phyloP scores from a whole-genome alignment of 805 yeast species.

The Teunomyces panamensis region DNA sequence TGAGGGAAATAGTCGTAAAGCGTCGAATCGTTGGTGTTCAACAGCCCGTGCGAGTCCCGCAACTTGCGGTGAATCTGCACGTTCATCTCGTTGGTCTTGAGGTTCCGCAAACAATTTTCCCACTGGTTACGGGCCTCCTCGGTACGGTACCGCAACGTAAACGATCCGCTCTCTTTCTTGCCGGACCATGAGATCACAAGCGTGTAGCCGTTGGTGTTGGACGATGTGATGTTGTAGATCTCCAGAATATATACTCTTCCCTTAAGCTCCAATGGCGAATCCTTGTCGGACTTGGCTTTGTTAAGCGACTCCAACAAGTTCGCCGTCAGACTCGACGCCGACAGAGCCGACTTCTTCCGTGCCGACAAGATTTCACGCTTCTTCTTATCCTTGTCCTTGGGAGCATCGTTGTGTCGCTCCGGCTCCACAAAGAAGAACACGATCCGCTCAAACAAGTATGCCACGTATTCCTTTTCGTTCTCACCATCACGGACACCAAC shows the following conservation, averaged over 20 bases:
- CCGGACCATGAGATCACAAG: slow-evolving; percentile 80
- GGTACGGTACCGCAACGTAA: slow-evolving; percentile 74
- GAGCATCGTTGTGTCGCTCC: slow-evolving; percentile 12
- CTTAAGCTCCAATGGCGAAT: slow-evolving; percentile 51
- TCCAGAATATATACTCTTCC: slow-evolving; percentile 82
- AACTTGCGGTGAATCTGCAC: slow-evolving; percentile 34
- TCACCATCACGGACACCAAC: slow-evolving; percentile 69
- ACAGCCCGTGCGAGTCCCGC: slow-evolving; percentile 33
- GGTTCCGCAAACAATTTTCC: slow-evolving; percentile 61
- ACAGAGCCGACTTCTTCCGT: slow-evolving; percentile 45
- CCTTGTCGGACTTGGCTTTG: slow-evolving; percentile 23
- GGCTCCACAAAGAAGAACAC: slow-evolving; percentile 47
- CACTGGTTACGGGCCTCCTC: slow-evolving; percentile 85
- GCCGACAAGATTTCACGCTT: slow-evolving; percentile 42
- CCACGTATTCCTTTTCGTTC: slow-evolving; percentile 81
- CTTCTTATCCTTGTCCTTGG: slow-evolving; percentile 28
- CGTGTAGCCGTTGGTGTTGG: slow-evolving; percentile 48
- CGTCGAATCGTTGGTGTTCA: slow-evolving; percentile 21
- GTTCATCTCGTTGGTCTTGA: slow-evolving; percentile 43
- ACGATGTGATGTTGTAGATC: slow-evolving; percentile 39
- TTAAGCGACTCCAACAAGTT: slow-evolving; percentile 35
- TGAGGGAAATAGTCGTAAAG: slow-evolving; percentile 17
- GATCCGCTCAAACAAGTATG: slow-evolving; percentile 76
- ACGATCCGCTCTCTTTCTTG: slow-evolving; percentile 79
- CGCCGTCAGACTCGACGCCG: slow-evolving; percentile 33